Base-by-base conservation (phyloP, 192 early-diverging fungal species). In the Backusella sp. region DNA sequence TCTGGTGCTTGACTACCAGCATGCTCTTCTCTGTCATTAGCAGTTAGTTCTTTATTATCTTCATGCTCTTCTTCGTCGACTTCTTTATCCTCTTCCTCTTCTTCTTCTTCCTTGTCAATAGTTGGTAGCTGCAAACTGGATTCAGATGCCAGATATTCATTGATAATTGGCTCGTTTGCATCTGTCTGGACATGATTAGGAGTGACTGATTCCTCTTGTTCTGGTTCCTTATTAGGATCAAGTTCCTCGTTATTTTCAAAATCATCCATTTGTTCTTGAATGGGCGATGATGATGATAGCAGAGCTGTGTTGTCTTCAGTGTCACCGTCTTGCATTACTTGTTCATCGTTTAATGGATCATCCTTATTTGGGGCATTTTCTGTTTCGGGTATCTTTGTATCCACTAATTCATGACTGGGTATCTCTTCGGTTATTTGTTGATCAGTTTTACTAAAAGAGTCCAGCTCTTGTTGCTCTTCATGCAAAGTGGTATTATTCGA, bases 311-410 rank as follows among this genome's bases (percentile, higher is more conserved):
- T 11, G 23, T 62, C 26, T 4, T 62, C 11, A 12, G 37, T 39
- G 37, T 39, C 37, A 39, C 37, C 56, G 6, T 62, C 56, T 28
- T 56, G 3, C 0, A 8, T 56, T 6, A 56, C 53, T 56, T 62
- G 56, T 28, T 62, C 23, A 62, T 62, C 26, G 23, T 14, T 26
- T 3, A 62, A 28, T 62, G 21, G 12, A 12, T 26, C 23, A 9
- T 28, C 56, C 21, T 59, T 21, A 3, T n/a, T 9, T 42, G n/a
- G 21, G 53, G 0, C 6, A 26, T 28, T 62, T 28, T 62, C 56
- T 28, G 26, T 62, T 62, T 62, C n/a, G 56, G 56, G 56, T 62
- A 62, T 62, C 56, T 62, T 28, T 62, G 56, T 62, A 62, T 62
- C 56, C 56, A 49, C 46, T n/a, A 49, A n/a, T 21, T 62, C 23